Evolutionary conservation across 371 early-diverging fungal genomes (phyloP), one percentile per base, ranked within the genome.

Genomic region (Mucor racemosus): DNA sequence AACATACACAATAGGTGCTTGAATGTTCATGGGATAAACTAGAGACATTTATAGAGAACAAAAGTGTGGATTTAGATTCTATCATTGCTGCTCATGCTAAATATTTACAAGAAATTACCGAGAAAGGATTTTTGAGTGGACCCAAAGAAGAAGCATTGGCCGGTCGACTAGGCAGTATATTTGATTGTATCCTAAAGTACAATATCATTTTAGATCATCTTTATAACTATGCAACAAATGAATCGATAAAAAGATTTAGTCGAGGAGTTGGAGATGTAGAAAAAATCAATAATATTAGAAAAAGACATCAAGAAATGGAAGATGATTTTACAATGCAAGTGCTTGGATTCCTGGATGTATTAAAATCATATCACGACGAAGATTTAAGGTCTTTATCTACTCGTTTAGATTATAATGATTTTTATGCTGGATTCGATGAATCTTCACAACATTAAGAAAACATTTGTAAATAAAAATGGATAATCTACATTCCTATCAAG

Each of bases 21-120:
- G 98, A 97, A 76, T 91, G 91, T 60, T 91, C 96, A 0, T 98
- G 98, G 97, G 89, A 87, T 39, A 90, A 91, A 71, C 79, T 98
- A 21, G 71, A 81, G 9, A 82, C 79, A 17, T 77, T 85, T 46
- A 84, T 94, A 17, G 71, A 84, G 26, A 79, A 78, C 60, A 81
- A 86, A 40, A 81, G 84, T 10, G 86, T 85, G 4, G 94, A 93
- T 73, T 68, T 94, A 19, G 94, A 95, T 68, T 76, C 77, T 3
- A 74, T 93, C 50, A 93, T 92, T 41, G 82, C 82, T 33, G 90
- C 91, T 0, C 95, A 95, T 64, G 66, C 80, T 26, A 77, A 72
- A 34, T 94, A 92, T 53, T 71, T 94, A 21, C 63, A 53, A 0
- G 83, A 87, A 34, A 84, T 94, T 40, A 84, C 87, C 0, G 78